Evolutionary conservation across 2,329 filamentous ascomycete species (phyloP), one percentile per base, ranked within the genome.

Genomic region (Aspergillus candidus): DNA sequence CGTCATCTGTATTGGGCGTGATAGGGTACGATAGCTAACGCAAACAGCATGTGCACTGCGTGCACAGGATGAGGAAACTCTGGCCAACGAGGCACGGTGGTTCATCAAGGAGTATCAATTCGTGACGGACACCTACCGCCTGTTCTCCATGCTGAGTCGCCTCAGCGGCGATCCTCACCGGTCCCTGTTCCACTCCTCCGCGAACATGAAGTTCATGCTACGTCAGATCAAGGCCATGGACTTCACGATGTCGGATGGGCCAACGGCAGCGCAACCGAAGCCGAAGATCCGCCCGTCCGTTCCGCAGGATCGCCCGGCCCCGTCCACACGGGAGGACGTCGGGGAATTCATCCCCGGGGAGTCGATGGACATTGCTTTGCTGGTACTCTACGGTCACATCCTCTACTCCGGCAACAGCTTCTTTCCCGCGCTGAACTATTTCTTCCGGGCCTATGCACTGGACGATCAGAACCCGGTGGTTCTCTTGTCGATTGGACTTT

Each of bases 221-320:
- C 83, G 93, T 4, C 88, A 94, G 67, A 87, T 98, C 67, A 94
- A 94, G 65, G 81, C 82, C 3, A 86, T 94, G 72, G 93, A 98
- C 65, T 84, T 78, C 50, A 73, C 86, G 3, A 72, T 84, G 35
- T 72, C 68, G 2, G 71, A 73, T 3, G 72, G 77, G 11, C 69
- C 74, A 11, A 68, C 74, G 18, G 46, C 51, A 5, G 50, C 55
- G 37, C 55, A 50, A 32, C 54, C 46, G 11, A 51, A 41, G 34
- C 41, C 53, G 41, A 43, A 58, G 33, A 53, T 69, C 13, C 72
- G 76, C 11, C 55, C 70, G 40, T 67, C 65, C 18, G 58, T 68
- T 18, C 70, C 67, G 52, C 61, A 64, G 32, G 72, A 74, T 39
- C 70, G 67, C 14, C 65, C 66, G 13, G 57, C 71, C 22, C 55